Conservation (phyloP, 169 alveolate genomes). For the Plasmodium inui region DNA sequence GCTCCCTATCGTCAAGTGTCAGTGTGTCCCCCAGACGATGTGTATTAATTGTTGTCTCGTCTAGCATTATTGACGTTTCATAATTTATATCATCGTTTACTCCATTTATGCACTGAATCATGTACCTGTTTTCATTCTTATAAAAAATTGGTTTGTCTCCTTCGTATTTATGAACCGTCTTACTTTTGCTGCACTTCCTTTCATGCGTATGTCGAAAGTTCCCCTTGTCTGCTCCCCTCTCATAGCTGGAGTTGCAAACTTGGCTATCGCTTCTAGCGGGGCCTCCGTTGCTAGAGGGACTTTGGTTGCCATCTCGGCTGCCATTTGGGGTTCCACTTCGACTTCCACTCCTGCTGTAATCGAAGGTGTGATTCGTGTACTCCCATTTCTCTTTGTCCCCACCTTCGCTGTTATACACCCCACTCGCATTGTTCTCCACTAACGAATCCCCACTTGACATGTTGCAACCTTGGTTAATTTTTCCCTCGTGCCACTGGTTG, state of each 20-base stretch:
- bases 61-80: conserved; percentile 28
- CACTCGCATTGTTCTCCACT: not conserved
- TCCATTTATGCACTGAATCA: not conserved
- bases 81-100: not conserved
- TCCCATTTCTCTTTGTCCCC: not conserved
- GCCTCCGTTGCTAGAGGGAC: not conserved
- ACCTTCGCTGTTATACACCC: not conserved
- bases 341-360: not conserved
- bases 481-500: not conserved
- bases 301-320: not conserved
- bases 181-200: not conserved
- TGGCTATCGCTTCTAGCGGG: not conserved
- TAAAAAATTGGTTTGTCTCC: not conserved
- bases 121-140: not conserved
- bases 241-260: not conserved
- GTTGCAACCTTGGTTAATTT: not conserved
- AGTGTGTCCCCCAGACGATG: not conserved
- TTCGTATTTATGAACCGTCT: not conserved
- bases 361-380: not conserved
- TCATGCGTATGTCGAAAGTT: not conserved
- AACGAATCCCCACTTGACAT: conserved; percentile 9
- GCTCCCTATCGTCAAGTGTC: not conserved
- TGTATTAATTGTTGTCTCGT: conserved; percentile 5
- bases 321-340: not conserved
- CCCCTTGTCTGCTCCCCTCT: not conserved